Percentiles rank a stretch among this genome's conserved stretches.
These are phyloP conservation scores for Ceratocystis eucalypticola DNA, from an alignment of 2,329 filamentous ascomycete species.

Conservation along the genomic window DNA sequence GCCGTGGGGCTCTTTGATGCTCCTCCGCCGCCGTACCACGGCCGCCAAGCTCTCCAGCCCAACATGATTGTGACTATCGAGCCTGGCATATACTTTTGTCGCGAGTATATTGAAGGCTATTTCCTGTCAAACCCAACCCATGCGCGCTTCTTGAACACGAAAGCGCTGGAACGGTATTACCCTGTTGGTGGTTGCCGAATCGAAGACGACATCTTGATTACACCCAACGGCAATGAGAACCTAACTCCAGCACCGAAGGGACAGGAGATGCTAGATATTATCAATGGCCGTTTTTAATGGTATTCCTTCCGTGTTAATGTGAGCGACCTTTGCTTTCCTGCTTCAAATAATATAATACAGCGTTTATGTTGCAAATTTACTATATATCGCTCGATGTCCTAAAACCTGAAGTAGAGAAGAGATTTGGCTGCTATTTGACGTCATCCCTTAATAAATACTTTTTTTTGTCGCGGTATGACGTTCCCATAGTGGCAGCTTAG, in stretches of 20 bases:
- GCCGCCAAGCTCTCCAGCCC: slow-evolving; percentile 35
- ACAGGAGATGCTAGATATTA: slow-evolving; percentile 52
- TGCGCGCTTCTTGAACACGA: slow-evolving; percentile 49
- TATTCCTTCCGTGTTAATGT: neutral
- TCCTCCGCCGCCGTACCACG: slow-evolving; percentile 24
- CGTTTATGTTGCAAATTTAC: neutral
- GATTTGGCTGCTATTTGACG: neutral
- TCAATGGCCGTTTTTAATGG: slow-evolving; percentile 30
- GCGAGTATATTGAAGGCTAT: slow-evolving; percentile 57
- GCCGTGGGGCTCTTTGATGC: slow-evolving; percentile 10
- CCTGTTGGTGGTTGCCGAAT: slow-evolving; percentile 79
- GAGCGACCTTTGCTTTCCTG: neutral
- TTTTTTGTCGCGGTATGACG: neutral
- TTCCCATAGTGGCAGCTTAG: neutral
- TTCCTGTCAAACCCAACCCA: slow-evolving; percentile 47
- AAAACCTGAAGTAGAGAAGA: too few species aligned
- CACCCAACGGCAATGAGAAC: slow-evolving; percentile 65
- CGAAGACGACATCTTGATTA: slow-evolving; percentile 80
- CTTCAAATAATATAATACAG: neutral
- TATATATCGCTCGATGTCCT: too few species aligned
- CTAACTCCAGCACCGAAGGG: slow-evolving; percentile 68
- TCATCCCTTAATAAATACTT: neutral
- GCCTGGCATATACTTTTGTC: slow-evolving; percentile 67
- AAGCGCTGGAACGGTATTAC: slow-evolving; percentile 56
- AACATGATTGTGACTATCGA: slow-evolving; percentile 68